Evolutionary conservation across 2,329 filamentous ascomycete species (phyloP).

Genomic region (Phyllachora maydis): DNA sequence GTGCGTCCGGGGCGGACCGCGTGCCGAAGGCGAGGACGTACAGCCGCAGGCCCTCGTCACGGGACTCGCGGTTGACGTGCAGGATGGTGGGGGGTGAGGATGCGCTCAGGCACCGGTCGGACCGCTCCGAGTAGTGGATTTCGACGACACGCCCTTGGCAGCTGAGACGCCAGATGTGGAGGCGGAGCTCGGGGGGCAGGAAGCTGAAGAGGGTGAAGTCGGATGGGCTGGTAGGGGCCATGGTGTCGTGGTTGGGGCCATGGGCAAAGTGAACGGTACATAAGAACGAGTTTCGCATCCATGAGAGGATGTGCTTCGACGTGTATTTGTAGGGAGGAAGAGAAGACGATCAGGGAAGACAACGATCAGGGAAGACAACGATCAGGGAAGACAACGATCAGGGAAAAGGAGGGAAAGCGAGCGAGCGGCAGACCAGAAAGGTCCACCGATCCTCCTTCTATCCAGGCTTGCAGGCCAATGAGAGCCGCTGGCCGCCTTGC

Average conservation of each 20-base stretch:
- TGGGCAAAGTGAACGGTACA: conserved; percentile 1
- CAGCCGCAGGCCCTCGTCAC: conserved; percentile 16
- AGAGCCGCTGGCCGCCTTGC: too few species aligned
- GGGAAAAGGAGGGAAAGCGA: too few species aligned
- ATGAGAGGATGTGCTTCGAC: background rate
- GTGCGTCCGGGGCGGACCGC: conserved; percentile 10
- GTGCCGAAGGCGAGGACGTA: conserved; percentile 16
- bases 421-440: too few species aligned
- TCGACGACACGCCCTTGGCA: conserved; percentile 16
- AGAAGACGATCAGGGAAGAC: too few species aligned
- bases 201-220: conserved; percentile 12
- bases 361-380: too few species aligned
- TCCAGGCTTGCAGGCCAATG: too few species aligned
- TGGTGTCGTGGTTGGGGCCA: background rate
- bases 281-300: background rate
- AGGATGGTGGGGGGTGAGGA: conserved; percentile 18
- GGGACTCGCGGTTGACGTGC: conserved; percentile 19
- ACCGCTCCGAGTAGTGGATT: conserved; percentile 14
- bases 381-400: too few species aligned
- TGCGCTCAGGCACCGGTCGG: conserved; percentile 15
- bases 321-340: conserved; percentile 1
- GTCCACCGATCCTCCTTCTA: too few species aligned
- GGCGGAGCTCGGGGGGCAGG: conserved; percentile 17
- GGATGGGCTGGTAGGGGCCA: conserved; percentile 3
- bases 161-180: conserved; percentile 17